Evolutionary conservation across 2,329 filamentous ascomycete species (phyloP), one percentile per base, ranked within the genome.

Genomic region (Didymella lethalis): DNA sequence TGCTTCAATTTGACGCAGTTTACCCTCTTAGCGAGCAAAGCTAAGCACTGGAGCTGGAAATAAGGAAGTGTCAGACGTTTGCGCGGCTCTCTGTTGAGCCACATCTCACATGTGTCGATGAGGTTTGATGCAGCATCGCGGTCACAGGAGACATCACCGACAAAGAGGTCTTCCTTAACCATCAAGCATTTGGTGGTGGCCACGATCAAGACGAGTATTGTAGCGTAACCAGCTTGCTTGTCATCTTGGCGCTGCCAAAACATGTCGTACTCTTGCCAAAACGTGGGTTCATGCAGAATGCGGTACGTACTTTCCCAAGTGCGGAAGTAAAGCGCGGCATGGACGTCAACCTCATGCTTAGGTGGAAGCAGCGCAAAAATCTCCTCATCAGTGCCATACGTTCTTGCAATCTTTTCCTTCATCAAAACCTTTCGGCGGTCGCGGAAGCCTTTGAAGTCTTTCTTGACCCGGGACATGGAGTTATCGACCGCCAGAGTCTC

Each of bases 1-100:
- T 84, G 80, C 67, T 86, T 86, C 53, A 80, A 74, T 58, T 83
- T 84, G 57, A 84, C 78, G n/a, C 79, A 81, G 54, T 82, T 83
- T 3, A 76, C 77, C 38, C 82, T 80, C 54, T 81, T 82, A 0
- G 84, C 82, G 7, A 85, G 74, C 6, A 84, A 70, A 11, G 83
- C 69, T 23, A 87, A 71, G 51, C 84, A 82, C 14, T 82, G 79
- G 3, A 85, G 73, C 32, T 85, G 84, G 40, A 85, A 80, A 56
- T 81, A 78, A 2, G 69, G 73, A 1, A 84, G 74, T 2, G 81
- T 82, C 3, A 83, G 78, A 16, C 84, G 81, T 67, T 86, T 87
- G 43, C 83, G 79, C 45, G 80, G 82, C 57, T 84, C 82, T 14
- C 67, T 64, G 7, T 66, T 52, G 2, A 81, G 65, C 80, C 81